Base-by-base conservation (phyloP, 2,329 filamentous ascomycete species). In the Botryotinia globosa region DNA sequence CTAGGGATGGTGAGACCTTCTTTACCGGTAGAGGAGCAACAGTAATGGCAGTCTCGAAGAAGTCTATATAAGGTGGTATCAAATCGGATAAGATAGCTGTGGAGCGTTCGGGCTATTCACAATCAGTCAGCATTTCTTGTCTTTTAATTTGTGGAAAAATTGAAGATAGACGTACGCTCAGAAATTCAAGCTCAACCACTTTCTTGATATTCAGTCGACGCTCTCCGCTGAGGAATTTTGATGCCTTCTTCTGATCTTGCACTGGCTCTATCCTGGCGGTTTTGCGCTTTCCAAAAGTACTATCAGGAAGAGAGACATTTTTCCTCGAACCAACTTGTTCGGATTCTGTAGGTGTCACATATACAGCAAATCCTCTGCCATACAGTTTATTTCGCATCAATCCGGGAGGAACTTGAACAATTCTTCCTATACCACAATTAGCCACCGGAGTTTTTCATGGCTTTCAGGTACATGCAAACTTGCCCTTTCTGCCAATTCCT, bases 311-410 rank as follows among this genome's bases (percentile, higher is more conserved):
- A 20, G 84, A 80, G 42, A 85, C 83, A 74, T 83, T 82, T 69
- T 75, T 76, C 59, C 61, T 71, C 61, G 48, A 71, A 73, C 83
- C 83, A 58, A 87, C 78, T 72, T 83, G 80, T 77, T 84, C 83
- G 63, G 85, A 73, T 74, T 86, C 83, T 56, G 79, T 78, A 51
- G 78, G 76, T 63, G 85, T 83, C 34, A 87, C 81, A 79, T 89
- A 89, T 78, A 85, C 83, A 74, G 87, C 87, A 74, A 84, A 81
- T 73, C 83, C 81, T 61, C 79, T 79, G 5, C 86, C 87, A 75
- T 85, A 88, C 84, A 84, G 87, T 71, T 81, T 79, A 77, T 87
- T 88, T 75, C 87, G 83, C 86, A 89, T 88, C 54, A 82, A 81
- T 34, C 87, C 85, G 25, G 82, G 80, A n/a, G 84, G 80, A 59